Base-by-base conservation (phyloP, 441 rosid species). In the Rhodomyrtus psidioides region DNA sequence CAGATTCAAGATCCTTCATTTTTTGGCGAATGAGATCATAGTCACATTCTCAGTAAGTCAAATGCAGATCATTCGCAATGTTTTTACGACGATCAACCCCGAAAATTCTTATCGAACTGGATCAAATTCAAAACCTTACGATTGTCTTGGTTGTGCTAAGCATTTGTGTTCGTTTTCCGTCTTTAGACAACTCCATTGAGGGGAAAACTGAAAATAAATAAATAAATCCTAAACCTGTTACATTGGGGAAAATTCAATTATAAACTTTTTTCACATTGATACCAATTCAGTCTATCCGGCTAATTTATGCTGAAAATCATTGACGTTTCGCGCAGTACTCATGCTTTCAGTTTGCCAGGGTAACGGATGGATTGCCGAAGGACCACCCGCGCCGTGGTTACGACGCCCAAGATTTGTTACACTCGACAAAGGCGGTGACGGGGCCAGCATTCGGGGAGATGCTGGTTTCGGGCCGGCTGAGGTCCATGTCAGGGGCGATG, bases 371-470 rank as follows among this genome's bases (percentile, higher is more conserved):
- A 17, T 82, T 92, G 12, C 84, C 88, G 0, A 2, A 4, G 5
- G 88, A 88, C 42, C 91, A 88, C 74, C 90, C 89, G 9, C 60
- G 91, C 6, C 10, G 24, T 0, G 91, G 89, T 1, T 19, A n/a
- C 4, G 2, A 26, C 6, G 1, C 85, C 9, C 9, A 16, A 60
- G 87, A 85, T 24, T 3, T 90, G 17, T 81, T 90, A 2, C 55
- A 34, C 0, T n/a, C 83, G 3, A 26, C 88, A 56, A 84, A 81
- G 17, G 9, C 2, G 42, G 30, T 1, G 21, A 57, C 88, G 21
- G 87, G 86, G 76, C 89, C 84, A 0, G 12, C 59, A 12, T 84
- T 94, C 12, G 84, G 83, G 42, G 88, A 90, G 17, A 42, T 93
- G 62, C 6, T 92, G 82, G 53, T 51, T 1, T 85, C 84, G 1